These are phyloP conservation scores for Fusarium proliferatum DNA, from an alignment of 2,329 filamentous ascomycete species.

Conservation along the genomic window DNA sequence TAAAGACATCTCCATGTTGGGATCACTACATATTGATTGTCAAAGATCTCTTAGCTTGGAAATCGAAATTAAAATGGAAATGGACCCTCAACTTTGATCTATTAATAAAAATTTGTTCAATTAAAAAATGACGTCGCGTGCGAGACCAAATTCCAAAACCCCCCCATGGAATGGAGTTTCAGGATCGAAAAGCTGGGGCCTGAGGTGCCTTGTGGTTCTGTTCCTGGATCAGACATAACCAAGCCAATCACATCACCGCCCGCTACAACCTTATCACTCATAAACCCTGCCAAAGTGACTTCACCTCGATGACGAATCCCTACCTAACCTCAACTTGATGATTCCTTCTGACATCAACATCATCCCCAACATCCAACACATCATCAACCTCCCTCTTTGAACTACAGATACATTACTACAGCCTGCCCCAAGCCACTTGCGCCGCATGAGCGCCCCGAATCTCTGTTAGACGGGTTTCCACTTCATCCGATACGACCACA, in stretches of 20 bases:
- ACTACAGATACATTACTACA: background rate
- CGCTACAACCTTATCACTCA: slow-evolving; percentile 42
- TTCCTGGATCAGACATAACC: slow-evolving; percentile 34
- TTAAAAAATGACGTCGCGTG: slow-evolving; percentile 25
- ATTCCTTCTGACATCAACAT: slow-evolving; percentile 26
- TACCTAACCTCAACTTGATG: slow-evolving; percentile 21
- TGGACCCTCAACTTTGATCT: too few relatives aligned
- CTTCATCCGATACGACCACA: slow-evolving; percentile 37
- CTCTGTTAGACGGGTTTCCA: slow-evolving; percentile 41
- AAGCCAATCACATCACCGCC: slow-evolving; percentile 35
- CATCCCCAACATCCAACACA: slow-evolving; percentile 20
- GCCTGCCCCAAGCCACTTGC: background rate
- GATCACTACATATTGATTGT: background rate
- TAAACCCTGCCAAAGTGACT: slow-evolving; percentile 35
- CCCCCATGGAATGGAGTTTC: slow-evolving; percentile 14
- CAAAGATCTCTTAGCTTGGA: background rate
- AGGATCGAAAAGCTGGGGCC: slow-evolving; percentile 8
- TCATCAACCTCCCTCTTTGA: background rate
- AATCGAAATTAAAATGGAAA: background rate
- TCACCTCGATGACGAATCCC: slow-evolving; percentile 44
- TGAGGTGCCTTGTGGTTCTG: slow-evolving; percentile 8
- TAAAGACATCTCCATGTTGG: background rate
- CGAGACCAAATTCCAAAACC: background rate
- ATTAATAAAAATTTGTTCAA: background rate
- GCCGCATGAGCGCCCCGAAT: slow-evolving; percentile 21